Evolutionary conservation across 2,329 filamentous ascomycete genomes (phyloP), one percentile per base, ranked within the genome.

Genomic region (Pezicula radicicola): DNA sequence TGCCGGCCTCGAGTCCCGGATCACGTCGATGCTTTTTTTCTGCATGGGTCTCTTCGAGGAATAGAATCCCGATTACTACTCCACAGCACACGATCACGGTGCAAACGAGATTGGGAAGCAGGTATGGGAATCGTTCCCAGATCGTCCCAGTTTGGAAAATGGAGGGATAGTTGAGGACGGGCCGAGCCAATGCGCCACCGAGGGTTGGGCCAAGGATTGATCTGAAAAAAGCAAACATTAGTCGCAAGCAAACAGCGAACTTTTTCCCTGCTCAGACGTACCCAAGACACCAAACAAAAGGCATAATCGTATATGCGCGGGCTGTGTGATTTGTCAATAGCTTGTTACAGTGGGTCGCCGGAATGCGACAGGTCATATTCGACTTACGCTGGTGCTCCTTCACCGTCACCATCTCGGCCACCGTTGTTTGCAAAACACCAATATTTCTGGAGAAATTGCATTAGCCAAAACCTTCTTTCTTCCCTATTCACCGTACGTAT

Each of bases 221-320:
- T 62, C 87, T 90, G 52, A 61, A 49, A 49, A 36, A 49, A 39
- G 49, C 41, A 19, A 54, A 35, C 63, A 46, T 46, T 41, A 67
- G 60, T 16, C 53, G 68, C 56, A 70, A 66, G 36, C 18, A 35
- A 51, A 39, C 50, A 33, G 60, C 60, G 45, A 54, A 54, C 40
- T 8, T 42, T 41, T 35, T 27, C 49, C 46, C 19, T 40, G 21
- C 18, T 30, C 19, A 19, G 44, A 72, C 77, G 72, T 76, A 90
- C 78, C 94, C 94, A 65, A 99, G 80, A 67, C 92, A 97, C 94
- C 94, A 99, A 25, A 97, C 90, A 68, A 96, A 91, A 6, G 94
- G 94, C 91, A 99, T 97, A 61, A 97, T 92, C 12, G 93, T 91
- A 72, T 96, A 99, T 46, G 93, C 94, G 62, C 90, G 89, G 60